Evolutionary conservation across 345 rosid genomes (phyloP).

Genomic region (Psidium friedrichsthalianum): DNA sequence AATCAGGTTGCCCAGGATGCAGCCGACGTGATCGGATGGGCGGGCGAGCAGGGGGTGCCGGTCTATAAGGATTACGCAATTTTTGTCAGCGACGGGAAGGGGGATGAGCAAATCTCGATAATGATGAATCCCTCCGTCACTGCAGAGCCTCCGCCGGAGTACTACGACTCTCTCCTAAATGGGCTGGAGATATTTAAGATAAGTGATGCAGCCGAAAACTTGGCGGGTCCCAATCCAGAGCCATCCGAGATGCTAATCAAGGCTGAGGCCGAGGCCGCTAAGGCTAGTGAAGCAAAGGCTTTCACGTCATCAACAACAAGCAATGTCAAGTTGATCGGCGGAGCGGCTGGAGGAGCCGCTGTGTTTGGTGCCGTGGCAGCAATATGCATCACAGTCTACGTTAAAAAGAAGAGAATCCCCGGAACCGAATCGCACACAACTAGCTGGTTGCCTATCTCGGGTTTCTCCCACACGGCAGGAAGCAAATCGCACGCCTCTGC

Average conservation of each 20-base stretch:
- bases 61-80: constrained; percentile 48
- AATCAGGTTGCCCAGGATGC: constrained; percentile 40
- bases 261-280: constrained; percentile 7
- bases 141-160: constrained; percentile 22
- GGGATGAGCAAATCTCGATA: constrained; percentile 33
- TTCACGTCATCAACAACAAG: not conserved
- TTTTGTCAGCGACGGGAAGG: constrained; percentile 19
- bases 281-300: constrained; percentile 6
- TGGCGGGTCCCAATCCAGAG: constrained; percentile 65
- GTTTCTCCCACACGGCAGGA: constrained; percentile 34
- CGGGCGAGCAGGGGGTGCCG: constrained; percentile 32
- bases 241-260: constrained; percentile 40
- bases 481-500: constrained; percentile 42
- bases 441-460: constrained; percentile 60
- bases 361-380: constrained; percentile 43
- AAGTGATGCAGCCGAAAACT: constrained; percentile 18
- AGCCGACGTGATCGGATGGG: constrained; percentile 56
- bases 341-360: constrained; percentile 53
- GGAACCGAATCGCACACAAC: constrained; percentile 37
- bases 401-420: constrained; percentile 13
- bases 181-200: constrained; percentile 82
- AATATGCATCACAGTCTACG: constrained; percentile 25
- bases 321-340: constrained; percentile 14
- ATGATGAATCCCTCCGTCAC: constrained; percentile 38
- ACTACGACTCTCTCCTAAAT: constrained; percentile 38